Conservation (phyloP, 2,329 filamentous ascomycete genomes). For the Cladosporium sp. region DNA sequence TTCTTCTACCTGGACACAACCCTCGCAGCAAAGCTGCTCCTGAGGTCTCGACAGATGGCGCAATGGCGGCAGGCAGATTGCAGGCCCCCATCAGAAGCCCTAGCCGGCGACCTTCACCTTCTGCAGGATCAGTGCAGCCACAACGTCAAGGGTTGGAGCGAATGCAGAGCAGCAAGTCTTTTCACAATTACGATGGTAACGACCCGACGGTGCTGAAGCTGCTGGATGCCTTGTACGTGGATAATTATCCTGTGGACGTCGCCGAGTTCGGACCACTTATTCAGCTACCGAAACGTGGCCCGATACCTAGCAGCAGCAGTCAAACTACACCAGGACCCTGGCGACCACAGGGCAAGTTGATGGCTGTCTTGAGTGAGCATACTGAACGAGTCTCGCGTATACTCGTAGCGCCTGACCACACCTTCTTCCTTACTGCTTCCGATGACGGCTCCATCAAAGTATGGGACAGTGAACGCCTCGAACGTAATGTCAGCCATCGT, state of each 20-base stretch:
- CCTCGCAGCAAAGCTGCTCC: slow-evolving; percentile 56
- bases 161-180: slow-evolving; percentile 26
- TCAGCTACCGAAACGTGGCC: slow-evolving; percentile 61
- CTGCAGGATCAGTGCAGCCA: slow-evolving; percentile 30
- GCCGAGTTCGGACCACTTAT: slow-evolving; percentile 77
- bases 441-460: slow-evolving; percentile 89
- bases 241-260: slow-evolving; percentile 61
- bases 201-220: slow-evolving; percentile 62
- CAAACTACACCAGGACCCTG: slow-evolving; percentile 60
- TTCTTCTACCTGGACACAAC: slow-evolving; percentile 59
- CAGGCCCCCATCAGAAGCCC: slow-evolving; percentile 48
- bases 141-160: slow-evolving; percentile 23
- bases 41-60: slow-evolving; percentile 64
- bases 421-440: slow-evolving; percentile 91
- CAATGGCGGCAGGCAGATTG: slow-evolving; percentile 65
- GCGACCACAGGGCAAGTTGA: slow-evolving; percentile 79
- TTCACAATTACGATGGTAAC: slow-evolving; percentile 81
- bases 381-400: slow-evolving; percentile 78
- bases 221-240: slow-evolving; percentile 80
- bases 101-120: slow-evolving; percentile 29
- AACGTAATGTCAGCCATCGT: slow-evolving; percentile 85
- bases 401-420: slow-evolving; percentile 80
- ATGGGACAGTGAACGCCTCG: slow-evolving; percentile 87
- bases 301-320: slow-evolving; percentile 41
- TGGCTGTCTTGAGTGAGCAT: slow-evolving; percentile 89